Base-by-base conservation (phyloP, 2,329 filamentous ascomycete species). In the Fusarium sp. region DNA sequence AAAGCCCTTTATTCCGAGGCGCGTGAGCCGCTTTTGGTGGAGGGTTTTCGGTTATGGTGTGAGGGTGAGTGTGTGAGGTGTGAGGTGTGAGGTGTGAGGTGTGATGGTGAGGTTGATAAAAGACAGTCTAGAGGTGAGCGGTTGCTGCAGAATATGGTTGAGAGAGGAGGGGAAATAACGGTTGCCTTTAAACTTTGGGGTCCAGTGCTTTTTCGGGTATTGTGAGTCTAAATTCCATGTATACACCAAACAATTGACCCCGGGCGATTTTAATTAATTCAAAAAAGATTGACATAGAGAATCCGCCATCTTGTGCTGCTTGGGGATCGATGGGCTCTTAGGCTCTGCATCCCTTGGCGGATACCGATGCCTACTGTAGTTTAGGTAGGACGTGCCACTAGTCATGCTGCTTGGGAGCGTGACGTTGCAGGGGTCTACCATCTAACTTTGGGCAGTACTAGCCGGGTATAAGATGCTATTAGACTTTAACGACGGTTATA, bases 1-100 rank as follows among this genome's bases (percentile, higher is more conserved):
- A 65, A 24, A 38, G 50, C 24, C 42, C 45, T 32, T 52, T 52
- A 19, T 42, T 46, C 19, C 32, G 56, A 47, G 43, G 54, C 59
- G 64, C 65, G 56, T 66, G 63, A 66, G 50, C 62, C 62, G 63
- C 51, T 28, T 50, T 28, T 50, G 44, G 47, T 57, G 62, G 62
- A 66, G 56, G 46, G 62, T 17, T 19, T 28, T 28, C 10, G 40
- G 17, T 45, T 40, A 44, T 59, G 46, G 53, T 62, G 58, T 42
- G 34, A 38, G 30, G 30, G 23, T 24, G 47, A 50, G 36, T 14
- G 26, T 28, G 26, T 12, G 26, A 28, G 46, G 53, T 62, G 58
- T 42, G 34, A 38, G 30, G 30, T 7, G 23, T 32, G n/a, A n/a
- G n/a, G n/a, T n/a, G n/a, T n/a, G n/a, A 36, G 40, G 26, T 4